Evolutionary conservation across 352 stramenopile species (phyloP), one percentile per base, ranked within the genome.

Genomic region (Phytophthora sp.): DNA sequence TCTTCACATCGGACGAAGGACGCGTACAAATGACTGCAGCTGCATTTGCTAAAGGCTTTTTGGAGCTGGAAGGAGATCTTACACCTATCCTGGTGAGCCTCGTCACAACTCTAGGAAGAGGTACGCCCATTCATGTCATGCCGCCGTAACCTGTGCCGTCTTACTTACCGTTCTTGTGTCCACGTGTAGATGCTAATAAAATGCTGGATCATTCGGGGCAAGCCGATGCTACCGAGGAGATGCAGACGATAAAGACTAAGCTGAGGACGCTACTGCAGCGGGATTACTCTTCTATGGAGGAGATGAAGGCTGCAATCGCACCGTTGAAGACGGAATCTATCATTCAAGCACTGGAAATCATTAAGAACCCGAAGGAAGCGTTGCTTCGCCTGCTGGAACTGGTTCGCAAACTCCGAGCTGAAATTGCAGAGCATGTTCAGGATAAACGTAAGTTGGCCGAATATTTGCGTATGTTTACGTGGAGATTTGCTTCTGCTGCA

Each of bases 11-110:
- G 4, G 98, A 99, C 69, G 98, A 99, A 90, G 98, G 98, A 1
- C 84, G 98, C 20, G 98, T 99, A 29, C 99, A 99, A 82, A 99
- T 99, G 80, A 99, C 98, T 20, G 98, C 98, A 0, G 98, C 98
- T n/a, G 97, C 97, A 5, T 99, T 99, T 73, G 95, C 98, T 15
- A 99, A 99, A 77, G 98, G 98, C 7, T 96, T 99, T 70, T 77
- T 99, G 0, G 97, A 99, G 71, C 81, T 99, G 0, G 98, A 99
- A 79, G 97, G 98, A 31, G 96, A 99, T 59, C 85, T 99, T 36
- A 99, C 98, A 21, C 98, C 98, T 7, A 99, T 99, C 69, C 81
- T 99, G 12, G 97, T 99, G n/a, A 98, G 90, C 44, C 86, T 98
- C n/a, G 89, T 97, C 31, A 95, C 86, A 18, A 95, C 86, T 15